Evolutionary conservation across 352 stramenopile species (phyloP).

Genomic region (Pythium utonaiense): DNA sequence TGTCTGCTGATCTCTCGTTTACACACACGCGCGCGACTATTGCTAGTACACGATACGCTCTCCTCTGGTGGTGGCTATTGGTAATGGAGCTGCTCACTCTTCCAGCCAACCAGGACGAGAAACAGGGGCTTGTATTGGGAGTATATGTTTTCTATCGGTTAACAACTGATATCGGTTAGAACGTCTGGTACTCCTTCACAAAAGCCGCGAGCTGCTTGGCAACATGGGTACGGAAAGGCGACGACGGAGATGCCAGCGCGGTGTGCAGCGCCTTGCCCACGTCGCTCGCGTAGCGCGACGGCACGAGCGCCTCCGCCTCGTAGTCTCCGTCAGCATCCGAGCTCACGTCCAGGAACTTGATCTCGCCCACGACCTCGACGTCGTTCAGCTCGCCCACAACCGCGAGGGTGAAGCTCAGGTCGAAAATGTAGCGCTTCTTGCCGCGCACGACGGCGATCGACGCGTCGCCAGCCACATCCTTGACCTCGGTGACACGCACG

Average conservation of each 20-base stretch:
- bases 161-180: slow-evolving; percentile 36
- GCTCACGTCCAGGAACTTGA: slow-evolving; percentile 83
- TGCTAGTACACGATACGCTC: too few relatives aligned
- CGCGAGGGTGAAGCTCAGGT: slow-evolving; percentile 63
- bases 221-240: slow-evolving; percentile 63
- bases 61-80: too few relatives aligned
- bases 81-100: not conserved
- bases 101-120: slow-evolving; percentile 18
- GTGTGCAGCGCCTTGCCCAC: slow-evolving; percentile 67
- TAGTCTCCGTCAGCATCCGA: slow-evolving; percentile 70
- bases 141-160: not conserved
- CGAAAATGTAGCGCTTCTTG: slow-evolving; percentile 92
- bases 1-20: not conserved
- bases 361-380: slow-evolving; percentile 34
- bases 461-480: slow-evolving; percentile 89
- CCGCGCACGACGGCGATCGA: slow-evolving; percentile 90
- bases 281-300: slow-evolving; percentile 65
- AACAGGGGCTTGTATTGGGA: slow-evolving; percentile 9
- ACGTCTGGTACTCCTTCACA: slow-evolving; percentile 70
- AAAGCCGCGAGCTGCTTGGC: slow-evolving; percentile 48
- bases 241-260: slow-evolving; percentile 41
- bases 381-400: slow-evolving; percentile 11
- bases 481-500: slow-evolving; percentile 62
- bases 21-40: too few relatives aligned
- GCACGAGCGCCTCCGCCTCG: slow-evolving; percentile 66